A percentile compares a stretch with the other conserved stretches of the same genome.
Conservation (phyloP, 2,329 filamentous ascomycete species). For the Neopestalotiopsis sp. region DNA sequence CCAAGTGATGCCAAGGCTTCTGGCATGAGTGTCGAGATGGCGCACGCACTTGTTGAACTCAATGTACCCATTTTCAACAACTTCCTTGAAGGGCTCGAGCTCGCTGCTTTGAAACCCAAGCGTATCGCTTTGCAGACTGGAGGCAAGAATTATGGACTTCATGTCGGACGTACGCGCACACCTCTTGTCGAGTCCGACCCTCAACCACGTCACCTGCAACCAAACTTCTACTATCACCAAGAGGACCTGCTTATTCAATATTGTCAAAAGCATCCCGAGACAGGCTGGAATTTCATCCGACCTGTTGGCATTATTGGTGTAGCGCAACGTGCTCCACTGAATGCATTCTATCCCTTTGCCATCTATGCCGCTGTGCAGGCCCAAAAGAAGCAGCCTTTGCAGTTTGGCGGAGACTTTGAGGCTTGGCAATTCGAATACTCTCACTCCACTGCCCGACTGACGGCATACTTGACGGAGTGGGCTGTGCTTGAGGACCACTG, state of each 20-base stretch:
- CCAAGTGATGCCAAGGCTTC: background rate
- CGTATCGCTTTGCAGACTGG: background rate
- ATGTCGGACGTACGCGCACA: background rate
- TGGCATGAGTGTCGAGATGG: background rate
- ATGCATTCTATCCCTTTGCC: background rate
- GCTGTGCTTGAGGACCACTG: background rate
- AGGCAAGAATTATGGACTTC: conserved; percentile 2
- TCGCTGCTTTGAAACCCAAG: background rate
- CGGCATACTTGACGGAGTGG: background rate
- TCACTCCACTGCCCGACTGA: background rate
- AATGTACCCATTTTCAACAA: background rate
- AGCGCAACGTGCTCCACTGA: background rate
- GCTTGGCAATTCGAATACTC: background rate
- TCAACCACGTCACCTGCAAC: background rate
- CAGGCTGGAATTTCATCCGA: background rate
- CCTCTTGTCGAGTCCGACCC: conserved; percentile 1
- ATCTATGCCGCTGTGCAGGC: background rate
- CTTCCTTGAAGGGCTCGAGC: background rate
- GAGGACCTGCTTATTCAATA: background rate
- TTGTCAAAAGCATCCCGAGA: background rate
- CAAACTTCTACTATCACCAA: conserved; percentile 4
- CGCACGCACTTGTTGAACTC: background rate
- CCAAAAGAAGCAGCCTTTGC: background rate
- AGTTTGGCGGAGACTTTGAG: background rate
- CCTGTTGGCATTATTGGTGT: background rate